A percentile compares a stretch with the other conserved stretches of the same genome.
Evolutionary conservation across 805 yeast genomes (phyloP).

Genomic region (Saccharomycopsis sp.): DNA sequence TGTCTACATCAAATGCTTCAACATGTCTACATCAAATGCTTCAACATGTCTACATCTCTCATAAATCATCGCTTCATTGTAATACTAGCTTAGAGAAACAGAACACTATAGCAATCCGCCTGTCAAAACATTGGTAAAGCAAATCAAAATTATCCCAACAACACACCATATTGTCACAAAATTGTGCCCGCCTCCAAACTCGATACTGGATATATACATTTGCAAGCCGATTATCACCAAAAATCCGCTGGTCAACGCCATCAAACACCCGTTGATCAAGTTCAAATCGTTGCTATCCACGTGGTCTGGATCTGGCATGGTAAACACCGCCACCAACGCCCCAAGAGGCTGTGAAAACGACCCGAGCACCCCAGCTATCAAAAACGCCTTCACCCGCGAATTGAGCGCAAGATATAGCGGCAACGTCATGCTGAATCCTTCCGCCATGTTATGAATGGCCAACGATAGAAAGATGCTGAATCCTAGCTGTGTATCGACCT

Average conservation of each 20-base stretch:
- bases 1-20: background rate
- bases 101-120: constrained; percentile 6
- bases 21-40: background rate
- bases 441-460: constrained; percentile 85
- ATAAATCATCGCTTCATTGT: background rate
- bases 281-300: constrained; percentile 32
- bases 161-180: constrained; percentile 54
- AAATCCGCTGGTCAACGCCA: constrained; percentile 79
- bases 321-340: constrained; percentile 60
- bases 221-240: constrained; percentile 74
- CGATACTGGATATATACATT: constrained; percentile 77
- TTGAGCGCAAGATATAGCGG: constrained; percentile 78
- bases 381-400: constrained; percentile 53
- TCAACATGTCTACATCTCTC: background rate
- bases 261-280: constrained; percentile 51
- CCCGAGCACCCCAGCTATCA: constrained; percentile 63
- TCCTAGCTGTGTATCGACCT: constrained; percentile 60
- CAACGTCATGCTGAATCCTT: constrained; percentile 89
- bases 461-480: constrained; percentile 76
- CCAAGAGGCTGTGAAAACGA: constrained; percentile 88
- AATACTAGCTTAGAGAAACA: background rate
- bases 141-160: constrained; percentile 52
- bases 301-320: constrained; percentile 34
- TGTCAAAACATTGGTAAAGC: constrained; percentile 37
- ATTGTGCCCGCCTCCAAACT: constrained; percentile 64